phyloP scores from a whole-genome alignment of 208 protist species.

The Vickermania ingenoplastis region DNA sequence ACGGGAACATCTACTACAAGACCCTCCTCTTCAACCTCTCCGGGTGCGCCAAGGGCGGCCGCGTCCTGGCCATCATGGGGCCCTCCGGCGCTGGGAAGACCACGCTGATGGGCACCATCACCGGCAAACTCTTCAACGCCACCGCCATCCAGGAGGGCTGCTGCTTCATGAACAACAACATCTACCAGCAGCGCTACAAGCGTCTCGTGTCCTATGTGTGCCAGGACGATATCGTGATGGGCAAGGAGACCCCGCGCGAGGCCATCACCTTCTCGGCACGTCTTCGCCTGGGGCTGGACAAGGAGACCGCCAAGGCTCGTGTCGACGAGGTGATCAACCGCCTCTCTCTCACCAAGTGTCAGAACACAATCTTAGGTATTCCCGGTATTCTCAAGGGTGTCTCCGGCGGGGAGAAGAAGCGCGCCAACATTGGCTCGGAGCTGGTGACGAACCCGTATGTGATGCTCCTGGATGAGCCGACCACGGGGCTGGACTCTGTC shows the following conservation, averaged over 20 bases:
- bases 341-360: slow-evolving; percentile 61
- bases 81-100: slow-evolving; percentile 85
- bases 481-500: slow-evolving; percentile 77
- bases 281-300: slow-evolving; percentile 56
- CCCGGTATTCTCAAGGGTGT: slow-evolving; percentile 67
- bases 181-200: slow-evolving; percentile 59
- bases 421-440: slow-evolving; percentile 87
- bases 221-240: slow-evolving; percentile 89
- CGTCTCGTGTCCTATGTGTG: slow-evolving; percentile 78
- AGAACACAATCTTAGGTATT: slow-evolving; percentile 72
- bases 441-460: slow-evolving; percentile 79
- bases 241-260: slow-evolving; percentile 68
- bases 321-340: slow-evolving; percentile 55
- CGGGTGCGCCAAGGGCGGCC: slow-evolving; percentile 58
- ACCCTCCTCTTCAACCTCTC: slow-evolving; percentile 67
- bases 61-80: slow-evolving; percentile 83
- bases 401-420: slow-evolving; percentile 78
- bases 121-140: slow-evolving; percentile 43
- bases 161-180: slow-evolving; percentile 51
- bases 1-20: slow-evolving; percentile 65
- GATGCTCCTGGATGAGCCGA: slow-evolving; percentile 86
- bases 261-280: slow-evolving; percentile 74
- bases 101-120: slow-evolving; percentile 68
- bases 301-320: slow-evolving; percentile 22
- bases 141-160: slow-evolving; percentile 57